phyloP scores from a whole-genome alignment of 192 early-diverging fungal species.

The Backusella parvicylindrica region DNA sequence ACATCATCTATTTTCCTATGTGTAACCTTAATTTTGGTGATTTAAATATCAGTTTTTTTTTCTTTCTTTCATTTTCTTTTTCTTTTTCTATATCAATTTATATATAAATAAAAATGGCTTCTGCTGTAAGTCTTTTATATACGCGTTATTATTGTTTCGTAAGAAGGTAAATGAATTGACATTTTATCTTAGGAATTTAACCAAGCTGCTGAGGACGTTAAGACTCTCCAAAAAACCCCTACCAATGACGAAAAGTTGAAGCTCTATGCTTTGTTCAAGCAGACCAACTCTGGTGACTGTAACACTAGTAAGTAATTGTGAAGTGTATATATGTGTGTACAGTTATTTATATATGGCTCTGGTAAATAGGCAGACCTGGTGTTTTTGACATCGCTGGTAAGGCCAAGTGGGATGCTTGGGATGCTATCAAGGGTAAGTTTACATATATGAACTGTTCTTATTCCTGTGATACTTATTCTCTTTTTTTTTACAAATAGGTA shows the following conservation, averaged over 20 bases:
- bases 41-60: background rate
- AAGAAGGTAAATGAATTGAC: too few species aligned
- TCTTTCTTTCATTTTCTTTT: background rate
- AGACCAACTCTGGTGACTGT: conserved; percentile 76
- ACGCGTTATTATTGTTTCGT: background rate
- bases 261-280: conserved; percentile 89
- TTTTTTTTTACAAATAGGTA: background rate
- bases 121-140: conserved; percentile 11
- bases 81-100: background rate
- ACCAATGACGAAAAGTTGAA: conserved; percentile 65
- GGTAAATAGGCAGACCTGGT: background rate
- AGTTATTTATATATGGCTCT: background rate
- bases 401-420: conserved; percentile 85
- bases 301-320: conserved; percentile 42
- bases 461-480: background rate
- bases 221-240: conserved; percentile 50
- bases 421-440: conserved; percentile 45
- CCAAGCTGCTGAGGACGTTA: conserved; percentile 57
- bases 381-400: conserved; percentile 61
- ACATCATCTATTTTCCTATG: background rate
- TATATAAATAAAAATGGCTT: conserved; percentile 7
- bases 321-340: background rate
- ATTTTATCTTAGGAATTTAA: conserved; percentile 14
- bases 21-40: background rate
- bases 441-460: background rate